Percentiles rank a stretch among this genome's conserved stretches.
Evolutionary conservation across 768 basidiomycete genomes (phyloP).

Genomic region (Mycena kentingensis): DNA sequence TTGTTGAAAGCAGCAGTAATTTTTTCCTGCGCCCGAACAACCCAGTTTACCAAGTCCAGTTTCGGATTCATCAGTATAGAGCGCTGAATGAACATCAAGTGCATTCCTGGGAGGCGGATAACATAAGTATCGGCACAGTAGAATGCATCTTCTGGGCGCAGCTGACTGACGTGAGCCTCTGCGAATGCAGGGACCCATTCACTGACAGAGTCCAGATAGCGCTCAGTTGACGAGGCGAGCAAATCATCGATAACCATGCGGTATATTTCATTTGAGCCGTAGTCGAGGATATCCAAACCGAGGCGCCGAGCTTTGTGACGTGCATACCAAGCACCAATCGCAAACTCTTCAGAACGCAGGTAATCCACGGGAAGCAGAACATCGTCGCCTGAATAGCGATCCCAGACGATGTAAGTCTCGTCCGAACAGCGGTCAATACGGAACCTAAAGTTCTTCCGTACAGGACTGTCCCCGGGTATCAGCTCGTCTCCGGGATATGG

Average conservation of each 20-base stretch:
- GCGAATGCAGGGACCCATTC: too few species aligned
- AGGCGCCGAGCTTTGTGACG: not conserved
- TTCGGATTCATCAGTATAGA: not conserved
- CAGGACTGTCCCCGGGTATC: not conserved
- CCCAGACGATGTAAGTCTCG: not conserved
- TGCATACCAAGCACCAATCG: conserved; percentile 2
- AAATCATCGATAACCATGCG: conserved; percentile 1
- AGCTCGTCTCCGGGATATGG: conserved; percentile 5
- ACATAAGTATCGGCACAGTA: too few species aligned
- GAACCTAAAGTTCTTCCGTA: not conserved
- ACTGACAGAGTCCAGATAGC: not conserved
- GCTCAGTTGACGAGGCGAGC: not conserved
- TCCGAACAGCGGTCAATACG: not conserved
- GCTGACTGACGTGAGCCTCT: too few species aligned
- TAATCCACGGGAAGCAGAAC: conserved; percentile 7
- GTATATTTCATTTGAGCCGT: not conserved
- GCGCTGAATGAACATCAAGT: too few species aligned
- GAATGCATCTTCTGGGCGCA: too few species aligned
- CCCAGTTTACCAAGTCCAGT: not conserved
- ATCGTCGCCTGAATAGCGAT: not conserved
- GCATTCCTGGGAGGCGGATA: too few species aligned
- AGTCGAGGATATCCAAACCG: not conserved
- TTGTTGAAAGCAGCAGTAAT: too few species aligned
- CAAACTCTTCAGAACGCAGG: not conserved
- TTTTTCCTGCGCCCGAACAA: not conserved